Evolutionary conservation across 176 grass and related monocot genomes (phyloP).

Genomic region (Cenchrus fungigraminus): DNA sequence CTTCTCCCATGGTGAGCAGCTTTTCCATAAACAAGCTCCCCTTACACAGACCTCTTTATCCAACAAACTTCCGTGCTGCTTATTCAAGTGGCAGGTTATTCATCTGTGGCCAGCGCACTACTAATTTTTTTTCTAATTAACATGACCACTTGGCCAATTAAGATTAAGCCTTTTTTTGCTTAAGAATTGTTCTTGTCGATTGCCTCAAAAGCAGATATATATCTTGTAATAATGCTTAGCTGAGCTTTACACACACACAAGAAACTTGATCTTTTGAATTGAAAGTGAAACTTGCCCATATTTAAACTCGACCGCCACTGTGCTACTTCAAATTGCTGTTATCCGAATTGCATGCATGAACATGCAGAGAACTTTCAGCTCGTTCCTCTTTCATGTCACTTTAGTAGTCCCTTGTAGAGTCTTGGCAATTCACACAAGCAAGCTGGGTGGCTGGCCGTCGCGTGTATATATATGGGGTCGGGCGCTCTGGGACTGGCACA

Average conservation of each 20-base stretch:
- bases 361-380: constrained; percentile 46
- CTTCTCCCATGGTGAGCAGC: constrained; percentile 22
- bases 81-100: constrained; percentile 30
- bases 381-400: constrained; percentile 8
- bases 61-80: constrained; percentile 34
- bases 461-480: constrained; percentile 25
- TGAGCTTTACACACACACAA: background rate
- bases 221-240: background rate
- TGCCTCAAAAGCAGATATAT: constrained; percentile 9
- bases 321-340: constrained; percentile 31
- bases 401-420: constrained; percentile 14
- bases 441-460: background rate
- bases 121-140: background rate
- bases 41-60: constrained; percentile 26
- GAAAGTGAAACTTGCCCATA: background rate
- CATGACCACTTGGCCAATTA: constrained; percentile 34
- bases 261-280: background rate
- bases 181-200: constrained; percentile 32
- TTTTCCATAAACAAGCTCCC: constrained; percentile 36
- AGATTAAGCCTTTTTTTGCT: background rate
- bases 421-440: constrained; percentile 34
- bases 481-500: background rate
- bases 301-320: background rate
- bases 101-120: constrained; percentile 49
- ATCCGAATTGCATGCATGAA: constrained; percentile 36